Conservation (phyloP, 805 yeast genomes). For the Cyberlindnera petersonii region DNA sequence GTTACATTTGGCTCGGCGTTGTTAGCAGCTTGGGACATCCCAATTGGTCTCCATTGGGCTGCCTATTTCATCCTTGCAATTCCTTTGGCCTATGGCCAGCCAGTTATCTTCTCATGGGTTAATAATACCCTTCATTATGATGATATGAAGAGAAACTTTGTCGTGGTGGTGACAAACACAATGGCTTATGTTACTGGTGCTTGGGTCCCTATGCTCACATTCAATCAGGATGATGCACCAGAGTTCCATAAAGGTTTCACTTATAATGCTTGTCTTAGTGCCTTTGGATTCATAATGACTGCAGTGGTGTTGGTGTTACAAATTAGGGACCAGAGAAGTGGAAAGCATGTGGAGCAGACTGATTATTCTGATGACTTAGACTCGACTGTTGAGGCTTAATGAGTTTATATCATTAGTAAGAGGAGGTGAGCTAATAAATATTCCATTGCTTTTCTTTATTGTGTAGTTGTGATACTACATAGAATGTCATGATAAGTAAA, state of each 20-base stretch:
- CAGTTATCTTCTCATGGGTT: conserved; percentile 54
- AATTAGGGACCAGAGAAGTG: conserved; percentile 1
- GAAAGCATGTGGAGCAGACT: no score
- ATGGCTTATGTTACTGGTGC: conserved; percentile 38
- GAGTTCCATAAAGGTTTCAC: conserved; percentile 36
- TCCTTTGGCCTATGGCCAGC: conserved; percentile 52
- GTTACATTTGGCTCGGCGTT: conserved; percentile 36
- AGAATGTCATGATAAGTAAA: no score
- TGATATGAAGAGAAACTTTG: conserved; percentile 33
- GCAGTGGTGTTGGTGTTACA: background rate
- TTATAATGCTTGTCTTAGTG: conserved; percentile 20
- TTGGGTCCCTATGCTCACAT: conserved; percentile 38
- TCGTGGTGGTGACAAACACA: conserved; percentile 39
- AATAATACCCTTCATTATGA: conserved; percentile 39
- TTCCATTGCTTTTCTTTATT: no score
- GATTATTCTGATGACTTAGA: no score
- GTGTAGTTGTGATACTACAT: no score
- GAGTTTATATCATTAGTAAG: no score
- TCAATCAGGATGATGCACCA: conserved; percentile 37
- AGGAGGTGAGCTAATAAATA: no score
- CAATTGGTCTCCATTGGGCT: conserved; percentile 46
- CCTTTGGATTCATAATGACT: conserved; percentile 3
- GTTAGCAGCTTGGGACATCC: conserved; percentile 41
- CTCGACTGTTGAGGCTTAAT: no score
- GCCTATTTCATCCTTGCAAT: conserved; percentile 45